These are phyloP conservation scores for Datura wrightii DNA, from an alignment of 257 asterid genomes.

Conservation along the genomic window DNA sequence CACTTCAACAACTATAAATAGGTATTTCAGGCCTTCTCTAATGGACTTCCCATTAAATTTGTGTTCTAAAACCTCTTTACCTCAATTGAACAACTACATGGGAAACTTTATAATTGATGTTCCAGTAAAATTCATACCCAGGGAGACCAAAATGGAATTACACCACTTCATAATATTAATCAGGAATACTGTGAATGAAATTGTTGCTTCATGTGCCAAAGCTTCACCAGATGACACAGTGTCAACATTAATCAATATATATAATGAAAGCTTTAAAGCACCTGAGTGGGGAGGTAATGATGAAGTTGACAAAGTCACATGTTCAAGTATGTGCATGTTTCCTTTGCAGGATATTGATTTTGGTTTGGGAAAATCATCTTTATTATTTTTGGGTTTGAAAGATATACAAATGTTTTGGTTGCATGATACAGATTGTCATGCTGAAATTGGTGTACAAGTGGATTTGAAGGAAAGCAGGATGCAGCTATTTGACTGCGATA, in stretches of 20 bases:
- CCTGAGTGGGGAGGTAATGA: neutral
- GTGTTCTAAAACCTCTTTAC: neutral
- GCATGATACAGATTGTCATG: neutral
- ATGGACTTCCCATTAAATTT: neutral
- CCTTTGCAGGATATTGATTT: slow-evolving; percentile 23
- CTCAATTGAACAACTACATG: neutral
- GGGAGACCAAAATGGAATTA: slow-evolving; percentile 9
- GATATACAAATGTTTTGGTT: neutral
- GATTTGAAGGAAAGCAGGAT: neutral
- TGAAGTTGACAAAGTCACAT: neutral
- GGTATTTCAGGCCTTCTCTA: neutral
- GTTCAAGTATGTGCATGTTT: slow-evolving; percentile 21
- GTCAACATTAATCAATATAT: neutral
- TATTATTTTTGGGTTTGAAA: neutral
- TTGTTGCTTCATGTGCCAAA: neutral
- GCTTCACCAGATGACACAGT: neutral
- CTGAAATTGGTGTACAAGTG: neutral
- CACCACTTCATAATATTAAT: neutral
- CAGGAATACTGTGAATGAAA: neutral
- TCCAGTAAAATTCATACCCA: neutral
- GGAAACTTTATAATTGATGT: neutral
- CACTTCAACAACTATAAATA: neutral
- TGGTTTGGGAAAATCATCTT: slow-evolving; percentile 34
- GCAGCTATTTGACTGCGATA: neutral
- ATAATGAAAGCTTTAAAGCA: neutral